Evolutionary conservation across 371 early-diverging fungal genomes (phyloP), one percentile per base, ranked within the genome.

Genomic region (Nosema bombycis): DNA sequence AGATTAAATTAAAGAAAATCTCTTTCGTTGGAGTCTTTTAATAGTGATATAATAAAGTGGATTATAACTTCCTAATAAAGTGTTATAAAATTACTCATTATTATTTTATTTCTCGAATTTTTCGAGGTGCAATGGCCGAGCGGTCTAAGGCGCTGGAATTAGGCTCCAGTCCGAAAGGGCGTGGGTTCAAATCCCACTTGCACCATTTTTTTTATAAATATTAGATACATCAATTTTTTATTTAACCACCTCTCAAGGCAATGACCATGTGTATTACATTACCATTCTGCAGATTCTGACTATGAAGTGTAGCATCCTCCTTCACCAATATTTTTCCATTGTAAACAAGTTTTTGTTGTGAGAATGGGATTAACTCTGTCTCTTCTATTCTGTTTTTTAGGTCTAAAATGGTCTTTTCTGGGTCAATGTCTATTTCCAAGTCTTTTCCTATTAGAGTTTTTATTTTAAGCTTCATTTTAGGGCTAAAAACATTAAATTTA

Each of bases 181-280:
- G 70, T 33, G 83, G 83, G 82, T 82, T 82, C 83, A 61, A 82
- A 82, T 82, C 83, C 83, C 78, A 67, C 72, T 78, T 73, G 65
- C 78, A 77, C 76, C 76, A 82, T 61, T 75, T 75, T 75, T 70
- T 29, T 66, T 28, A 37, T n/a, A n/a, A 65, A 0, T 21, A 1
- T 10, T 21, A 65, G 34, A 34, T 29, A 64, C 10, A 24, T 28
- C 10, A 24, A 2, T 21, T 24, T 30, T 21, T 28, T 64, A 1
- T 15, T 67, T 78, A 79, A 69, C 98, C 98, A 67, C 98, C 98
- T 85, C 96, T 92, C 71, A 96, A 90, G 32, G 96, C 94, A 78
- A 97, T 88, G 15, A 97, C 96, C 86, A 97, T 89, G 85, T 97
- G 96, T 58, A 97, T 88, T 21, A 94, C 92, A 15, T 91, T 90